A percentile compares a stretch with the other conserved stretches of the same genome.
phyloP scores from a whole-genome alignment of 352 stramenopile species.

The Phytophthora kernoviae region DNA sequence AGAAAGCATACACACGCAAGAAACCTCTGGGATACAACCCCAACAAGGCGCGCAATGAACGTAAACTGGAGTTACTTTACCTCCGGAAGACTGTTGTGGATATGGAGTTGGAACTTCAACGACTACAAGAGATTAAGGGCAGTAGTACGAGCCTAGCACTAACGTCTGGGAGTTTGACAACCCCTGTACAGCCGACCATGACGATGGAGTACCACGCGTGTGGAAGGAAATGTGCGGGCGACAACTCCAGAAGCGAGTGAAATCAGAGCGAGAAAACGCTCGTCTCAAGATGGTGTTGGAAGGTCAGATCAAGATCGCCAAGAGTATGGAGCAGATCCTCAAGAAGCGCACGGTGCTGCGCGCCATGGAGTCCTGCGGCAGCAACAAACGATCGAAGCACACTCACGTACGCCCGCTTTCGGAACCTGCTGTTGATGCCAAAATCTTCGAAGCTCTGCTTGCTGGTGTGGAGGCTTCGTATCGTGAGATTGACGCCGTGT shows the following conservation, averaged over 20 bases:
- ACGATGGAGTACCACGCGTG: conserved; percentile 22
- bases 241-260: conserved; percentile 33
- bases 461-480: conserved; percentile 34
- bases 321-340: conserved; percentile 43
- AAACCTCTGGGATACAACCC: conserved; percentile 42
- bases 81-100: conserved; percentile 44
- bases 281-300: conserved; percentile 41
- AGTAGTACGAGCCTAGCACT: not conserved
- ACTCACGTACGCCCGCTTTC: conserved; percentile 22
- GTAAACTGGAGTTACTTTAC: conserved; percentile 45
- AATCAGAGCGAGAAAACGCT: conserved; percentile 40
- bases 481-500: conserved; percentile 34
- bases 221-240: conserved; percentile 39
- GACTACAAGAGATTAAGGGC: conserved; percentile 27
- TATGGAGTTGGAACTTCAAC: conserved; percentile 44
- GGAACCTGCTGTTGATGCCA: conserved; percentile 20
- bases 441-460: conserved; percentile 34
- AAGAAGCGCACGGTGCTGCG: conserved; percentile 36
- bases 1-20: conserved; percentile 30
- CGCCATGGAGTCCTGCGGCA: conserved; percentile 29
- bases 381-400: conserved; percentile 37
- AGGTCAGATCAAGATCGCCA: conserved; percentile 44
- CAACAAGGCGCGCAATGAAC: conserved; percentile 51
- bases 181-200: not conserved
- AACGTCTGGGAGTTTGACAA: not conserved